Base-by-base conservation (phyloP, 2,329 filamentous ascomycete species). In the Tolypocladium sp. region DNA sequence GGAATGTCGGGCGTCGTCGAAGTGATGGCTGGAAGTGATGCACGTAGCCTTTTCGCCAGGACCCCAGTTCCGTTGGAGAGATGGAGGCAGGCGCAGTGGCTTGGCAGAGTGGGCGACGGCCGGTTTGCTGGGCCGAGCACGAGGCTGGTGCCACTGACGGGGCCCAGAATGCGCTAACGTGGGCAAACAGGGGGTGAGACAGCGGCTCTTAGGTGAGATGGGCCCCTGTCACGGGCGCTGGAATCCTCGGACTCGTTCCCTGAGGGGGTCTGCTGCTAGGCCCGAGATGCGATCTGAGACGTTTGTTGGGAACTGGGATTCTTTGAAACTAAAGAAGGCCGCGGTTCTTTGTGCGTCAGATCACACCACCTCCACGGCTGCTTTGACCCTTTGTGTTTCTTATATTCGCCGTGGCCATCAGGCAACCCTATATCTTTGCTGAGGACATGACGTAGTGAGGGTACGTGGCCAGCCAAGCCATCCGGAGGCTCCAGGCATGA, bases 41-140 rank as follows among this genome's bases (percentile, higher is more conserved):
- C 61, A 71, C 69, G 69, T 71, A 69, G 69, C 69, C 69, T 70
- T 63, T 70, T 69, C 63, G 27, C 20, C 22, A 46, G 40, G 54
- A 27, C 46, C 51, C 44, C 57, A 59, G 55, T 56, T 13, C 20
- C 25, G 40, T 22, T 56, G 40, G 60, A 57, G 55, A 35, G 22
- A 58, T 51, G 49, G 55, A 59, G 61, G 57, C 60, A 59, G 61
- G 61, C 58, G 56, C 62, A 60, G 61, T 35, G 55, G 55, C 60
- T 56, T 60, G 42, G 59, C 58, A 57, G 55, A 35, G 49, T 7
- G 49, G 41, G 27, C 38, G n/a, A 37, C 44, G 35, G 41, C 38
- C 42, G 40, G 51, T 22, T 42, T 56, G 37, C 54, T 56, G 40
- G 38, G 54, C 54, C 54, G 54, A 30, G 54, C 38, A 56, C 38